Conservation (phyloP, 495 filamentous ascomycete genomes). For the Penicillium pancosmium region DNA sequence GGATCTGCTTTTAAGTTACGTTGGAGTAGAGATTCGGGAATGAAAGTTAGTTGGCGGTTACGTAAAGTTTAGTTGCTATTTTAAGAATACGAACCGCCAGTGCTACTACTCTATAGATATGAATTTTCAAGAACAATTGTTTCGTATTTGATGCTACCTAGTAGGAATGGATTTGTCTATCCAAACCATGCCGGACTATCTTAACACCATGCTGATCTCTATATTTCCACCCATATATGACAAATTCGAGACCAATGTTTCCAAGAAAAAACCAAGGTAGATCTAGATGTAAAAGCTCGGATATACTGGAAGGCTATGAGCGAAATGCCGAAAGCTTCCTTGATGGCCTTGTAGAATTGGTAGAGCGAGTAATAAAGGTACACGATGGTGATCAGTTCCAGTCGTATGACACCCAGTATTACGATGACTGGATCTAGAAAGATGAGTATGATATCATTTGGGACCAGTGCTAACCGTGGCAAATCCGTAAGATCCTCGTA, state of each 20-base stretch:
- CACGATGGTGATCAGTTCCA: background rate
- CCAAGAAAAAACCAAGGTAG: background rate
- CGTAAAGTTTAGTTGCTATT: too few species aligned
- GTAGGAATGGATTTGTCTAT: background rate
- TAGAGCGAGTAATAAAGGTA: background rate
- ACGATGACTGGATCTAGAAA: background rate
- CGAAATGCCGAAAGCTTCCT: background rate
- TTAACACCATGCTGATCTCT: background rate
- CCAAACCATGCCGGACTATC: background rate
- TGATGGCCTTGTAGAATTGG: background rate
- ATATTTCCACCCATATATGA: background rate
- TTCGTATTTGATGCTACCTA: background rate
- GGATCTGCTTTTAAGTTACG: too few species aligned
- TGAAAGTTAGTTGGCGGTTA: too few species aligned
- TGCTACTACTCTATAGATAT: too few species aligned
- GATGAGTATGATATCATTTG: background rate
- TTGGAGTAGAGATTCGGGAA: too few species aligned
- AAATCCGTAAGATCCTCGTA: background rate
- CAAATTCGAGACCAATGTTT: background rate
- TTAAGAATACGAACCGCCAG: too few species aligned
- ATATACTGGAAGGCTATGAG: background rate
- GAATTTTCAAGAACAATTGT: background rate
- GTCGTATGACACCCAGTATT: background rate
- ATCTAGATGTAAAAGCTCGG: background rate
- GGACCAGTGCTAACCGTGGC: background rate